Conservation (phyloP, 306 rosid genomes). For the Lablab purpureus region DNA sequence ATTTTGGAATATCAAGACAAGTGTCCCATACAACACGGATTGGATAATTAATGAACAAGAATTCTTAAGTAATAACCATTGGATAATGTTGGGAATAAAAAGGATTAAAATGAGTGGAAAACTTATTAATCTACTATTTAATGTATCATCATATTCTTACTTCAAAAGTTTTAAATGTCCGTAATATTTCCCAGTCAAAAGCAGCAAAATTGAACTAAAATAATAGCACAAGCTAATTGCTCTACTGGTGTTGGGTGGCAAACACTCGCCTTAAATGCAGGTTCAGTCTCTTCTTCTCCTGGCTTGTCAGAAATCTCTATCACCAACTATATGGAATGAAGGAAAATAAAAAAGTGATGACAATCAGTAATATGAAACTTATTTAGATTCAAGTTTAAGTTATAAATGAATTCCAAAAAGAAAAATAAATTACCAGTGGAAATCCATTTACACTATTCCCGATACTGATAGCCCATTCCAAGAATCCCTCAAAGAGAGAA, state of each 20-base stretch:
- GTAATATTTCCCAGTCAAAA: neutral
- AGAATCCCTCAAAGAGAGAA: conserved; percentile 79
- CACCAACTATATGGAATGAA: conserved; percentile 69
- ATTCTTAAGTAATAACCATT: neutral
- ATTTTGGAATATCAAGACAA: conserved; percentile 25
- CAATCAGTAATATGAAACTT: conserved; percentile 34
- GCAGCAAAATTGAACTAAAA: conserved; percentile 1
- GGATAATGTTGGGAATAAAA: neutral
- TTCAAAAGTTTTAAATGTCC: neutral
- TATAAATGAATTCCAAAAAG: conserved; percentile 34
- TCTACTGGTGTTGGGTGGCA: conserved; percentile 26
- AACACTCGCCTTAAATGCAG: conserved; percentile 91
- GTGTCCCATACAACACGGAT: conserved; percentile 12
- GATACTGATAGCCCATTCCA: conserved; percentile 76
- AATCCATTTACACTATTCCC: conserved; percentile 90
- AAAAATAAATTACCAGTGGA: conserved; percentile 76
- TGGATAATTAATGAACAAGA: neutral
- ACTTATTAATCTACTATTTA: conserved; percentile 1
- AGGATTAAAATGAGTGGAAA: neutral
- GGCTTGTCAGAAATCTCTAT: conserved; percentile 98
- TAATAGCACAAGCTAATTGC: conserved; percentile 10
- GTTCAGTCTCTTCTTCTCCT: conserved; percentile 84
- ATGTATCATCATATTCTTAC: conserved; percentile 18
- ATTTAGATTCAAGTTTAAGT: conserved; percentile 6
- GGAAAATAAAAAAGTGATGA: conserved; percentile 38